Base-by-base conservation (phyloP, 2,329 filamentous ascomycete species). In the Claviceps fusiformis region DNA sequence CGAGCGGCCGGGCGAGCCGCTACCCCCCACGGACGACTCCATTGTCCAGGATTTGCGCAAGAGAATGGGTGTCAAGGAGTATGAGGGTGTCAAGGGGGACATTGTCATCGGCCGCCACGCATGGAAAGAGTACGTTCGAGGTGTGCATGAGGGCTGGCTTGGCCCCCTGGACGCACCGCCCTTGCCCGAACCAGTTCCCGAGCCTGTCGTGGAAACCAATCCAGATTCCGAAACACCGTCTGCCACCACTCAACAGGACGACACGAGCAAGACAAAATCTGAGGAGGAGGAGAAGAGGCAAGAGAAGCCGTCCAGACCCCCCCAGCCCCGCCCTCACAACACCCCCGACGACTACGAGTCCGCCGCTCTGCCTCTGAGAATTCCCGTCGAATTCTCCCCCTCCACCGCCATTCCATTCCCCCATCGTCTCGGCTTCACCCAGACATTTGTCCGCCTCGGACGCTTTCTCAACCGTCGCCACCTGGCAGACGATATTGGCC, bases 61-160 rank as follows among this genome's bases (percentile, higher is more conserved):
- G 64, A 79, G 75, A 60, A 82, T 83, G 58, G 85, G 85, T 7
- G 80, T 92, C 10, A 76, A 74, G 31, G 82, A 88, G 39, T 92
- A 86, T 64, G 76, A 84, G 4, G 91, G 88, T 10, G 75, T 86
- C 27, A 79, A 80, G 59, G 93, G 93, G 48, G 92, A 97, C 66
- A 77, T 98, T 53, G 83, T 97, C 19, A 82, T 98, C 62, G 93
- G 93, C 13, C 77, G 92, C 55, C 87, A 96, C 67, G 85, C 92
- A 10, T 98, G 93, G 93, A 98, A 96, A 72, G 93, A 98, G 71
- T 98, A 97, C 68, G 75, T 97, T 29, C 80, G 91, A 56, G 93
- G 93, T 49, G 67, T 97, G 61, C 93, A 98, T 67, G 93, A 98
- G 71, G 93, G 93, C 55, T 98, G 93, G 92, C 73, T 98, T 29